phyloP scores from a whole-genome alignment of 495 filamentous ascomycete genomes.

The Annulohypoxylon stygium region DNA sequence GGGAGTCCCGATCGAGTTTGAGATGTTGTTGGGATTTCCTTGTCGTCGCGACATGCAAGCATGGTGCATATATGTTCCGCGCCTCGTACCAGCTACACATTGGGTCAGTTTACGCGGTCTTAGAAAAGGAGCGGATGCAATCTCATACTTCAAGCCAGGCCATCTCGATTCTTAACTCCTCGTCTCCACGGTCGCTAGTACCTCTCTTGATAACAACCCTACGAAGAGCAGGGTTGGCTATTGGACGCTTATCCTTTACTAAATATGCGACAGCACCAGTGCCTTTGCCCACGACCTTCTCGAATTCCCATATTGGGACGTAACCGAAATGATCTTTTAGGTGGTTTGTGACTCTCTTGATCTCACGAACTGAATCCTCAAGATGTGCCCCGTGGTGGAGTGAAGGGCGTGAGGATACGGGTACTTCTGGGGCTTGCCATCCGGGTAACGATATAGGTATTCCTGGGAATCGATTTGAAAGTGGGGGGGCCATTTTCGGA shows the following conservation, averaged over 20 bases:
- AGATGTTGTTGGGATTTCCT: too few relatives aligned
- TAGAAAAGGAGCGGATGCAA: neutral
- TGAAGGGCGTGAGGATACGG: too few relatives aligned
- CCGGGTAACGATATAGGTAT: neutral
- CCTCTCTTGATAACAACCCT: conserved; percentile 23
- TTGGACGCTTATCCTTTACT: neutral
- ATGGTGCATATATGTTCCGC: neutral
- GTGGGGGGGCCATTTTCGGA: too few relatives aligned
- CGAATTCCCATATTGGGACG: neutral
- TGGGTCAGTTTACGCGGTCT: neutral
- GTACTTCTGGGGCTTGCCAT: too few relatives aligned
- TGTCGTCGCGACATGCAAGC: neutral
- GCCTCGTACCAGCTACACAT: conserved; percentile 4
- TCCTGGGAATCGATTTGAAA: too few relatives aligned
- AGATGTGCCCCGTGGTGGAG: too few relatives aligned
- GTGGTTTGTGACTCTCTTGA: neutral
- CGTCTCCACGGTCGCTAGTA: neutral
- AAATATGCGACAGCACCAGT: neutral
- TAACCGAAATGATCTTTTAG: neutral
- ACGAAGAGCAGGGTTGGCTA: neutral
- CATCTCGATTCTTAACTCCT: conserved; percentile 8
- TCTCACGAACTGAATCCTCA: neutral
- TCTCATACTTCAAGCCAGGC: neutral
- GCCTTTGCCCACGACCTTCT: neutral
- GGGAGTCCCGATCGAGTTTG: neutral